These are phyloP conservation scores for Backusella morwellensis DNA, from an alignment of 192 early-diverging fungal genomes.

Conservation along the genomic window DNA sequence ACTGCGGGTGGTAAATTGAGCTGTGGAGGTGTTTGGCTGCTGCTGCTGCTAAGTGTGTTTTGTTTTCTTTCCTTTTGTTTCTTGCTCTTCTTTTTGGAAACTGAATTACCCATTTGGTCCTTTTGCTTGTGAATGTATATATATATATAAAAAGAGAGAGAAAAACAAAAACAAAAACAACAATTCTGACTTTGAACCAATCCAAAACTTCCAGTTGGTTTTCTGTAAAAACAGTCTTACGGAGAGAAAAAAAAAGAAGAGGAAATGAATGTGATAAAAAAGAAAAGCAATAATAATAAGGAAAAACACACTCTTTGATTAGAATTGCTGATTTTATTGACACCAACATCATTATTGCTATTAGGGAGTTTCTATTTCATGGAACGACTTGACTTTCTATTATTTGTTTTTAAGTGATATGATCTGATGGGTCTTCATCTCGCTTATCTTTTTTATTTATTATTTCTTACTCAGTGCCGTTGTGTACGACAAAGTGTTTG, in stretches of 20 bases:
- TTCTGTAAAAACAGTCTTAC: neutral
- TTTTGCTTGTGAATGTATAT: neutral
- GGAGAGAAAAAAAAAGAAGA: neutral
- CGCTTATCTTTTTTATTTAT: neutral
- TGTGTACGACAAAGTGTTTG: neutral
- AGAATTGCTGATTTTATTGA: neutral
- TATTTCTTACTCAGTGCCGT: neutral
- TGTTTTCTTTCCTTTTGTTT: neutral
- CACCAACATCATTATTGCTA: neutral
- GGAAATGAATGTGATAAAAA: neutral
- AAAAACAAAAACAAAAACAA: neutral
- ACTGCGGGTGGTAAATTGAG: neutral
- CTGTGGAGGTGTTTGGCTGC: neutral
- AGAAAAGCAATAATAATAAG: neutral
- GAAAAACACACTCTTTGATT: neutral
- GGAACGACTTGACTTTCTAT: neutral
- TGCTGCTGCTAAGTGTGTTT: neutral
- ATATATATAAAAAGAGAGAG: neutral
- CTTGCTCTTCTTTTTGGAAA: constrained; percentile 11
- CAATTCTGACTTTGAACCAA: neutral
- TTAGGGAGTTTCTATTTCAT: neutral
- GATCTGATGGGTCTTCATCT: neutral
- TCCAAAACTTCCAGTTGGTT: neutral
- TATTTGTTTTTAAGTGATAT: neutral
- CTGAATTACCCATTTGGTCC: constrained; percentile 7